Conservation (phyloP, 108 stramenopile genomes). For the Pseudonitzschia multiseries region DNA sequence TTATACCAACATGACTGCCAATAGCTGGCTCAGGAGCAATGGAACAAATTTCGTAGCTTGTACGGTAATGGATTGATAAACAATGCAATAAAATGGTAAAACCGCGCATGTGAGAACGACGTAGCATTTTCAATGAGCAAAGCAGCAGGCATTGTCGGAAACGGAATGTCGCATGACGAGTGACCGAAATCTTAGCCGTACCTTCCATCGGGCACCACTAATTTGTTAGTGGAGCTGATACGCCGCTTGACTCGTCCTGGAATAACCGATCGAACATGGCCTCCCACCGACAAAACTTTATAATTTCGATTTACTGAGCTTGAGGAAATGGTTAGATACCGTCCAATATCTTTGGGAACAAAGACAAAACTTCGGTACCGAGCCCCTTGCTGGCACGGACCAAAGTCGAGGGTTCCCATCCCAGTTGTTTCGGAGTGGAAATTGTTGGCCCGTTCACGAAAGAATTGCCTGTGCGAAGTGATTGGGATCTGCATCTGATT, state of each 20-base stretch:
- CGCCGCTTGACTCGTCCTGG: slow-evolving; percentile 10
- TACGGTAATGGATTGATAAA: not conserved
- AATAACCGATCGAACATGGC: slow-evolving; percentile 10
- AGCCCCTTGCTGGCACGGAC: slow-evolving; percentile 5
- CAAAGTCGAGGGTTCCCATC: not conserved
- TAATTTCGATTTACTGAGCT: slow-evolving; percentile 4
- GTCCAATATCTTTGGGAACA: slow-evolving; percentile 6
- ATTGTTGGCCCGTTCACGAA: slow-evolving; percentile 11
- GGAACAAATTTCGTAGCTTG: slow-evolving; percentile 1
- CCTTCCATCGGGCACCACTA: slow-evolving; percentile 6
- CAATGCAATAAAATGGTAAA: too few species aligned
- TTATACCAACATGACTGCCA: slow-evolving; percentile 2
- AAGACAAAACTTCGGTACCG: slow-evolving; percentile 5
- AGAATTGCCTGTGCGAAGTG: slow-evolving; percentile 38
- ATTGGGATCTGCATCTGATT: slow-evolving; percentile 3
- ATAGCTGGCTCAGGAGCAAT: not conserved
- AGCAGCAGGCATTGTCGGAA: not conserved
- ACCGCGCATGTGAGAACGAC: too few species aligned
- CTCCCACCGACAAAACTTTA: slow-evolving; percentile 15
- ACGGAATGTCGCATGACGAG: not conserved
- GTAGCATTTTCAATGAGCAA: too few species aligned
- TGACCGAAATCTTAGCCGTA: not conserved
- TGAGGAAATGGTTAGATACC: not conserved
- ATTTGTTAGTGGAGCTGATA: not conserved
- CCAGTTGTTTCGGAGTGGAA: slow-evolving; percentile 3